Base-by-base conservation (phyloP, 441 rosid species). In the Omphalea diandra region DNA sequence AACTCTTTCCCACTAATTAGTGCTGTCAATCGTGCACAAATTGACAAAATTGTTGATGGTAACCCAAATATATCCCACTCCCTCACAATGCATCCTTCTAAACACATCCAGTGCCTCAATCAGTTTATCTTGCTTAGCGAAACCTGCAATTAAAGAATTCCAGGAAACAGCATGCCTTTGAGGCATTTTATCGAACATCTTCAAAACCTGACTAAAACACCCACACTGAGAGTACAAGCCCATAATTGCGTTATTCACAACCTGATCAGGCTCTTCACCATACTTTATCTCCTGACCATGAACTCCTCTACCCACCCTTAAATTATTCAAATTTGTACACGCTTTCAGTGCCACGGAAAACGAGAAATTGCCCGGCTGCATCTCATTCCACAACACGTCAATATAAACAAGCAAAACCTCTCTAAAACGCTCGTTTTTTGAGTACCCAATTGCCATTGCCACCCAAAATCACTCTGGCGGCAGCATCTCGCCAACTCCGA, bases 381-480 rank as follows among this genome's bases (percentile, higher is more conserved):
- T 27, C 69, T 49, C 70, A 26, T 69, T 59, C 64, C 40, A 69
- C 69, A 79, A 32, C 80, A 82, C 77, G 7, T 68, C 63, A 0
- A 73, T 40, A 41, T 79, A 79, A 54, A 78, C 69, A 44, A 60
- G 17, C 50, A 82, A 32, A 67, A 82, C 78, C 2, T 77, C 82
- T 38, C 68, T 50, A 5, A 81, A 80, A 33, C 53, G 59, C 10
- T 78, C 74, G 38, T 82, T 80, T 71, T 77, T 75, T 8, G 81
- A 78, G 59, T 69, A 80, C 40, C 81, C 87, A 73, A 82, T 82
- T 26, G 81, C 84, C 83, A 84, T 78, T 32, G 87, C 84, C 20
- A 77, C 76, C 84, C 83, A 84, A 0, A 84, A 62, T 46, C 82
- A 70, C 61, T 82, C 87, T 3, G 75, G 41, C 6, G 70, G 71